Base-by-base conservation (phyloP, 495 filamentous ascomycete genomes). In the Aspergillus bridgeri region DNA sequence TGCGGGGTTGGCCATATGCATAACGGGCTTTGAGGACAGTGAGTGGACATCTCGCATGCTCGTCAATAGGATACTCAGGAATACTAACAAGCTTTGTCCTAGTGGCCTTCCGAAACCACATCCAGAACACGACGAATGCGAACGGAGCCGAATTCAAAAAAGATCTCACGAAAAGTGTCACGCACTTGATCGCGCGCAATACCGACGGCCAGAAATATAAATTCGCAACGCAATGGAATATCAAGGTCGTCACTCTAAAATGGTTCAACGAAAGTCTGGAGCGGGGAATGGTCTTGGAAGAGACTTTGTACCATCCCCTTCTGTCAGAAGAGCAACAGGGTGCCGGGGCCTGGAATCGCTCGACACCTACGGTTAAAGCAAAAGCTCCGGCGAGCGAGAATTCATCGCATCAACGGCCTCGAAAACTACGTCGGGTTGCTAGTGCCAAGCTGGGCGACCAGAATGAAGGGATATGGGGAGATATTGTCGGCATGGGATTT, bases 201-300 rank as follows among this genome's bases (percentile, higher is more conserved):
- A 83, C 93, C 15, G 82, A 86, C 48, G 93, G 95, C 11, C 85
- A 87, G 42, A 98, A 98, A 69, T 98, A 95, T 64, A 83, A 86
- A 46, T 90, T 90, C 59, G 93, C 95, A 11, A 84, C 79, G 56
- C 78, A 79, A 61, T 97, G 92, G 89, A 79, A 80, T 48, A 82
- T 96, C 60, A 86, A 81, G 21, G 83, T 90, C 27, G 89, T 98
- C 23, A 82, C 86, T 3, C 65, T 85, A 33, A 88, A 96, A 69
- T 98, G 94, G 94, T 79, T 98, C 47, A 73, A 83, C 23, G 86
- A 98, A 58, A 92, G 92, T 65, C 61, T 94, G 53, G 86, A 90
- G 62, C 85, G 94, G 54, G 95, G 94, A n/a, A 92, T 98, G 91
- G 87, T 89, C 3, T 77, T 98, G 21, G 88, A 96, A 27, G 95